phyloP scores from a whole-genome alignment of 1,139 yeast genomes.

The Hanseniaspora uvarum region DNA sequence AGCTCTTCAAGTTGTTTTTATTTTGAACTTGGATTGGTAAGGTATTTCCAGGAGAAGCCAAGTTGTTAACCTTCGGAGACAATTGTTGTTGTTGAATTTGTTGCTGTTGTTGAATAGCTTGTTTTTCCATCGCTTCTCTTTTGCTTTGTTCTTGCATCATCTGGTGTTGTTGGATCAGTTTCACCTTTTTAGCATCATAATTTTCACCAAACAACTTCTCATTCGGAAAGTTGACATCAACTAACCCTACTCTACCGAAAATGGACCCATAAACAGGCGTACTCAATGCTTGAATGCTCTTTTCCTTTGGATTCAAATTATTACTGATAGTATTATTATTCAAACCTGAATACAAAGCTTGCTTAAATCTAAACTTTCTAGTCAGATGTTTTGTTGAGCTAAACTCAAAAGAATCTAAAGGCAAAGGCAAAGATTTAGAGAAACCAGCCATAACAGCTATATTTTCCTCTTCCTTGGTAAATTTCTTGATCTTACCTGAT shows the following conservation, averaged over 20 bases:
- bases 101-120: background rate
- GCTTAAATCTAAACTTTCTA: constrained; percentile 69
- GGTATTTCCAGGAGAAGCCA: background rate
- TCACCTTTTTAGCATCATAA: constrained; percentile 14
- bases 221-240: constrained; percentile 16
- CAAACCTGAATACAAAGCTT: constrained; percentile 24
- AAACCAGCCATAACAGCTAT: constrained; percentile 91
- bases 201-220: constrained; percentile 11
- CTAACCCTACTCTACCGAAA: constrained; percentile 14
- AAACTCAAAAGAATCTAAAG: constrained; percentile 65
- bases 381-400: constrained; percentile 64
- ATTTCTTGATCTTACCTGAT: constrained; percentile 19
- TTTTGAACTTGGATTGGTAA: background rate
- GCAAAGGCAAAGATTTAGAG: constrained; percentile 65
- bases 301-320: constrained; percentile 8
- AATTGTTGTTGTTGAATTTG: background rate
- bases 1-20: background rate
- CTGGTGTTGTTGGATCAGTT: constrained; percentile 11
- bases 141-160: constrained; percentile 12
- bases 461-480: constrained; percentile 79
- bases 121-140: constrained; percentile 12
- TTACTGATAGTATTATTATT: constrained; percentile 7
- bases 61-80: background rate
- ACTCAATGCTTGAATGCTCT: constrained; percentile 12
- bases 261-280: constrained; percentile 11